Conservation (phyloP, 371 early-diverging fungal species). For the Batkoa obscura region DNA sequence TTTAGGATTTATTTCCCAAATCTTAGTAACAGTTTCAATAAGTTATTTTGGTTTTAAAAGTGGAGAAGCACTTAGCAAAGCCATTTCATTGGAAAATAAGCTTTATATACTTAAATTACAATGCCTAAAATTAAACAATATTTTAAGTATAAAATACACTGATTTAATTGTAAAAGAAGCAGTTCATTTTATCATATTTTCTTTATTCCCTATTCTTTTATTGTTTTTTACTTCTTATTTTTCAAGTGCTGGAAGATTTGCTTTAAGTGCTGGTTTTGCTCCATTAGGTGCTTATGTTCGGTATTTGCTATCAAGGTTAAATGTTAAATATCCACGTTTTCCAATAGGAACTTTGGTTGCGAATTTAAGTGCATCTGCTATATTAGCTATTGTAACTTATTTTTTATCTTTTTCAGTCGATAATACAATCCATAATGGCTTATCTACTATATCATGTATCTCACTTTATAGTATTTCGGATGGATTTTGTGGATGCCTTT, state of each 20-base stretch:
- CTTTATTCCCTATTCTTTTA: too few species aligned
- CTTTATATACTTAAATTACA: too few species aligned
- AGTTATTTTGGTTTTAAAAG: not conserved
- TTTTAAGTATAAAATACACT: too few species aligned
- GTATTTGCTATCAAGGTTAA: not conserved
- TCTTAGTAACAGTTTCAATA: not conserved
- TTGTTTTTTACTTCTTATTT: too few species aligned
- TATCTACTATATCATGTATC: too few species aligned
- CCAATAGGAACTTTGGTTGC: conserved; percentile 6
- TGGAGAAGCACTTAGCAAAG: not conserved
- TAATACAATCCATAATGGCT: too few species aligned
- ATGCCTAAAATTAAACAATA: too few species aligned
- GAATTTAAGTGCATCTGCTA: not conserved
- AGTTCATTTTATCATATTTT: not conserved
- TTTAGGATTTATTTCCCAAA: not conserved
- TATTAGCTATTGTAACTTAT: not conserved
- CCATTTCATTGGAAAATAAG: not conserved
- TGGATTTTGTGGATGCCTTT: conserved; percentile 6
- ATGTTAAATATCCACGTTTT: not conserved
- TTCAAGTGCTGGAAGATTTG: too few species aligned
- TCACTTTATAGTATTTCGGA: conserved; percentile 4
- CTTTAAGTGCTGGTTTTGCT: conserved; percentile 2
- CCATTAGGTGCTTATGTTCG: conserved; percentile 3
- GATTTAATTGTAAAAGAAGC: too few species aligned
- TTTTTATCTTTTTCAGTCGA: too few species aligned